These are phyloP conservation scores for Petunia hybrid DNA, from an alignment of 305 asterid species.

Conservation along the genomic window DNA sequence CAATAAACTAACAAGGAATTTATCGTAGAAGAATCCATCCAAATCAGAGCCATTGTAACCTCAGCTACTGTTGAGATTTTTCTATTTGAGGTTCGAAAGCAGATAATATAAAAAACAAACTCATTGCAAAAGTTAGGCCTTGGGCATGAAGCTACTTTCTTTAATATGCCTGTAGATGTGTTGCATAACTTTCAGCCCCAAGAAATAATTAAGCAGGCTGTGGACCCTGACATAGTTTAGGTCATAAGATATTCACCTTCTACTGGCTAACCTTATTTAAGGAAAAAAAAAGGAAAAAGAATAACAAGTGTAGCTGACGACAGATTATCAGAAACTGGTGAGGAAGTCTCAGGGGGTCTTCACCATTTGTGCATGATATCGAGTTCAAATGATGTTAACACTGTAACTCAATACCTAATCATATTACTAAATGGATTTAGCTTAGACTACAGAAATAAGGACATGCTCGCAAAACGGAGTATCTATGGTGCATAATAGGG, in stretches of 20 bases:
- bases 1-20: neutral
- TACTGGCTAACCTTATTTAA: neutral
- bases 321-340: neutral
- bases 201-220: neutral
- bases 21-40: neutral
- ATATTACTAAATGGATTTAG: neutral
- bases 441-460: neutral
- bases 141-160: neutral
- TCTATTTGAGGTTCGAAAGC: neutral
- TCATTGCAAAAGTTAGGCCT: constrained; percentile 5
- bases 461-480: neutral
- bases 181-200: neutral
- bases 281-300: neutral
- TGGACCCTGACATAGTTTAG: neutral
- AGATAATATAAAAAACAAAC: neutral
- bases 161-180: neutral
- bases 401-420: neutral
- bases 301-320: neutral
- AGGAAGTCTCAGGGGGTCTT: neutral
- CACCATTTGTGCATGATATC: neutral
- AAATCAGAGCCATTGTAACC: neutral
- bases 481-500: neutral
- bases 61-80: neutral
- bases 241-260: neutral
- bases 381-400: neutral